Evolutionary conservation across 352 stramenopile species (phyloP), one percentile per base, ranked within the genome.

Genomic region (Peronospora farinosa): DNA sequence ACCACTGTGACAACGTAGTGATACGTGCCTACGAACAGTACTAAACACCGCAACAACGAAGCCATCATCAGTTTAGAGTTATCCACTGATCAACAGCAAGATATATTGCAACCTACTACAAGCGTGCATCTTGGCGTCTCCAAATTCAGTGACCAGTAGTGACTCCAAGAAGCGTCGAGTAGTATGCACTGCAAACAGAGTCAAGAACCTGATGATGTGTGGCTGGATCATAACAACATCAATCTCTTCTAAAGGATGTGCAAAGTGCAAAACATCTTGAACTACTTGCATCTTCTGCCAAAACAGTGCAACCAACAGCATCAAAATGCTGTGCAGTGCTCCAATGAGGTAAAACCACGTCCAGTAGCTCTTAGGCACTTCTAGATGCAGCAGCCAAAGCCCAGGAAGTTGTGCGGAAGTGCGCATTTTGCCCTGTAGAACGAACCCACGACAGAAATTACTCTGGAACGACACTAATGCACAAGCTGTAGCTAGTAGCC

Each of bases 291-390:
- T 65, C 6, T 75, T 51, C 16, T 70, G 55, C 23, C 54, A 73
- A 10, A 70, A 35, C 5, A 60, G 12, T 30, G 69, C 33, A 33
- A 73, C 38, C 16, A 52, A n/a, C 37, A 78, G 27, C 11, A 78
- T 47, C 1, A 58, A 31, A n/a, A 42, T 39, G 49, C 78, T 86
- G 45, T 81, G 70, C 17, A 78, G 4, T 1, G 72, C 63, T 40
- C 76, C 78, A 6, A 72, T 48, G 11, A 86, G 54, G 51, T 90
- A 90, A 53, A 90, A 90, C 68, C 71, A 82, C 52, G 72, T 87
- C 74, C 73, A 90, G 25, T 60, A 69, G 32, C 68, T 69, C 53
- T 89, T 89, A 13, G 58, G 47, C 42, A 76, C 57, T 36, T 82
- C 71, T 37, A 82, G 27, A 15, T 43, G 52, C 23, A 82, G 43